Conservation (phyloP, 495 filamentous ascomycete genomes). For the Aspergillus baeticus region DNA sequence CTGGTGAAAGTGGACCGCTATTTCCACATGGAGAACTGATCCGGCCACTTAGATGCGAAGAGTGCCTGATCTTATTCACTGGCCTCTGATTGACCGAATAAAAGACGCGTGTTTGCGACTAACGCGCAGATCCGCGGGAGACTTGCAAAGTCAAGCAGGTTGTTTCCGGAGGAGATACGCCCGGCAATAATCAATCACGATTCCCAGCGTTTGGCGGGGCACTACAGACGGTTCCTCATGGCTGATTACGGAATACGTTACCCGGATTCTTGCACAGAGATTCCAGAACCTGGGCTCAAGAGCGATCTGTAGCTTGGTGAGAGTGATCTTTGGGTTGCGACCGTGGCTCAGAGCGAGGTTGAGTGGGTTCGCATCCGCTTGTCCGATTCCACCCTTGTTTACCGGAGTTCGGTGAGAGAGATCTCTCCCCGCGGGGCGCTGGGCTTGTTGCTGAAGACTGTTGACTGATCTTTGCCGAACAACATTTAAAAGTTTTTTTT, state of each 20-base stretch:
- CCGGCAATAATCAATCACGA: too few species aligned
- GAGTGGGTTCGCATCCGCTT: not conserved
- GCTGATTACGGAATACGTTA: not conserved
- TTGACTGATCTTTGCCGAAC: not conserved
- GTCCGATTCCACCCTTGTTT: not conserved
- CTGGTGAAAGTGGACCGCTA: not conserved
- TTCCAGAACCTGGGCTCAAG: not conserved
- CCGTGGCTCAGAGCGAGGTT: too few species aligned
- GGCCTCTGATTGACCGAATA: not conserved
- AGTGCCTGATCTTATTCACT: slow-evolving; percentile 5
- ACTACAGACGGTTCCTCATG: not conserved
- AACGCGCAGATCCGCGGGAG: slow-evolving; percentile 15
- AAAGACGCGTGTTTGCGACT: slow-evolving; percentile 2
- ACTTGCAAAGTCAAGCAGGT: not conserved
- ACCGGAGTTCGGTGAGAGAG: not conserved
- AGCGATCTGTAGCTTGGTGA: not conserved
- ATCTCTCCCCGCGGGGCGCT: not conserved
- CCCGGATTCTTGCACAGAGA: not conserved
- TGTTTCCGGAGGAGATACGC: not conserved
- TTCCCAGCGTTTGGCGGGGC: slow-evolving; percentile 2
- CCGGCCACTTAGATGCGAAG: not conserved
- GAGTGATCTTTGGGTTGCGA: not conserved
- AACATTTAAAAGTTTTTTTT: too few species aligned
- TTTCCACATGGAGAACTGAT: not conserved
- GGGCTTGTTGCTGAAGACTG: not conserved